Evolutionary conservation across 78 protist genomes (phyloP).

Genomic region (Guillardia theta): DNA sequence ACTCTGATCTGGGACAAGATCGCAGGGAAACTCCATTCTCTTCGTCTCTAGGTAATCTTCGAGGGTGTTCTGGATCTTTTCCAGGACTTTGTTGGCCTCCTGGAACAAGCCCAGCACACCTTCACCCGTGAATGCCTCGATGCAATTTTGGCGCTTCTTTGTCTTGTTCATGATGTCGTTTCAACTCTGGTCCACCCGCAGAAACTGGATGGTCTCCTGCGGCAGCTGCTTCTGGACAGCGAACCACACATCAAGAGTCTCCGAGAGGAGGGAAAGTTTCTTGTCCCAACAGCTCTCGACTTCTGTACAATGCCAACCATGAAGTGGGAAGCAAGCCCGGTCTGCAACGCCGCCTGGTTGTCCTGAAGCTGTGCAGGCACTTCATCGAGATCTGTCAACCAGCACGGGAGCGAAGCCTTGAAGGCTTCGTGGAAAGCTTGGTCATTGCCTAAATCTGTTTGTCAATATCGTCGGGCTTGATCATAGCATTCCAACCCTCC

Average conservation of each 20-base stretch:
- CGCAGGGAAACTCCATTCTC: constrained; percentile 73
- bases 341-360: constrained; percentile 52
- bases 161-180: constrained; percentile 64
- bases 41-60: constrained; percentile 81
- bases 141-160: constrained; percentile 48
- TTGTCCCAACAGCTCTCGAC: constrained; percentile 81
- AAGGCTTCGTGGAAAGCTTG: neutral
- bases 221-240: constrained; percentile 74
- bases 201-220: constrained; percentile 63
- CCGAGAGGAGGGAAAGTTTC: constrained; percentile 52
- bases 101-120: constrained; percentile 56
- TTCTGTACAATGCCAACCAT: constrained; percentile 53
- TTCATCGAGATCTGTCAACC: constrained; percentile 62
- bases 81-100: constrained; percentile 61
- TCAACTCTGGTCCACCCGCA: constrained; percentile 65
- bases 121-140: neutral
- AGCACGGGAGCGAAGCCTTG: neutral
- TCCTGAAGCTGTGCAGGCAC: constrained; percentile 52
- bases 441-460: neutral
- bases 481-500: neutral
- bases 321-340: constrained; percentile 74
- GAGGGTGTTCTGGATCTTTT: constrained; percentile 67
- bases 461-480: neutral
- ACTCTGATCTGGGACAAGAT: constrained; percentile 76
- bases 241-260: constrained; percentile 81